phyloP scores from a whole-genome alignment of 305 asterid species.

The Solanum aculeatissimum region DNA sequence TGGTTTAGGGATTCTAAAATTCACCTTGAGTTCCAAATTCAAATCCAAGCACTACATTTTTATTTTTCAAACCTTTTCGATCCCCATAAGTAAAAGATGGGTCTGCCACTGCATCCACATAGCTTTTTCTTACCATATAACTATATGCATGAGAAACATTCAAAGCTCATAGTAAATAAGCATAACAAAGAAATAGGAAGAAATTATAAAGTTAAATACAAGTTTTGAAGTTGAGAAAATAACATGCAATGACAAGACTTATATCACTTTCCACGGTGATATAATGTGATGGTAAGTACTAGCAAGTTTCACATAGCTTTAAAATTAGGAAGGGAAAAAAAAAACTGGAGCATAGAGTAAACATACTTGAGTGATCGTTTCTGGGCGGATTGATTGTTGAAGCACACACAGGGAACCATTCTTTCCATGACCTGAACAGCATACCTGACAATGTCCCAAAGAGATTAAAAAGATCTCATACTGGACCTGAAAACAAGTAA shows the following conservation, averaged over 20 bases:
- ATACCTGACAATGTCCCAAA: slow-evolving; percentile 48
- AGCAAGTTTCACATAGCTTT: not conserved
- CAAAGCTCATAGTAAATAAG: not conserved
- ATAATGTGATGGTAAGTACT: not conserved
- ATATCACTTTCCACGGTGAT: not conserved
- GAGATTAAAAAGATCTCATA: not conserved
- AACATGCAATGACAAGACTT: not conserved
- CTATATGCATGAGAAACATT: not conserved
- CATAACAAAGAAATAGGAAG: not conserved
- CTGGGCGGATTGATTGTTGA: slow-evolving; percentile 93
- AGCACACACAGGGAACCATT: slow-evolving; percentile 92
- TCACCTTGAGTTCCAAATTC: not conserved
- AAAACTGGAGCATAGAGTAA: slow-evolving; percentile 6
- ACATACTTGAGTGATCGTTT: slow-evolving; percentile 79
- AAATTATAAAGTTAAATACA: not conserved
- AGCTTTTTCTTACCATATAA: not conserved
- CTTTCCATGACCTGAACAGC: slow-evolving; percentile 99
- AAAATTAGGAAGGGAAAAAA: not conserved
- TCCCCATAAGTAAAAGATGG: not conserved
- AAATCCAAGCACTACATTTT: not conserved
- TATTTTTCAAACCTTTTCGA: not conserved
- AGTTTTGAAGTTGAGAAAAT: not conserved
- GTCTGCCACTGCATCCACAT: not conserved
- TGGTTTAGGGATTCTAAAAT: not conserved
- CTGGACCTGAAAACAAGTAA: not conserved